Percentiles rank a stretch among this genome's conserved stretches.
Conservation (phyloP, 208 protist species). For the Leishmania mexicana region DNA sequence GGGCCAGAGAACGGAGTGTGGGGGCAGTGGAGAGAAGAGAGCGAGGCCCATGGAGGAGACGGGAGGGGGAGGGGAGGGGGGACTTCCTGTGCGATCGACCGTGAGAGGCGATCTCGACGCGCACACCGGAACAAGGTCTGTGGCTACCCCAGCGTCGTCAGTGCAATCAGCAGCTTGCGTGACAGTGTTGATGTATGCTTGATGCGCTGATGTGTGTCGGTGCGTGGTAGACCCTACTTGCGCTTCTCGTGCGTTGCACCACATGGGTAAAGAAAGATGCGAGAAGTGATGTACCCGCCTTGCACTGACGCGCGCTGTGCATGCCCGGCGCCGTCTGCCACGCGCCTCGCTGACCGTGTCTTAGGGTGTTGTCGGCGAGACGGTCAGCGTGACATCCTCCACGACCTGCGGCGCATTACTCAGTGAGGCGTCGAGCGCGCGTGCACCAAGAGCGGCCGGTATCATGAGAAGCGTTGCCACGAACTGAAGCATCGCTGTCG, state of each 20-base stretch:
- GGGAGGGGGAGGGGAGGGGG: neutral
- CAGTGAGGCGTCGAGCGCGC: slow-evolving; percentile 10
- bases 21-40: neutral
- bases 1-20: neutral
- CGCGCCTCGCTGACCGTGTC: neutral
- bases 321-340: neutral
- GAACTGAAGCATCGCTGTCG: slow-evolving; percentile 58
- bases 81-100: neutral
- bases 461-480: slow-evolving; percentile 35
- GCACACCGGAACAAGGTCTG: neutral
- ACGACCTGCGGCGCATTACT: neutral
- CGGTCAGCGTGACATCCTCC: neutral
- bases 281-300: neutral
- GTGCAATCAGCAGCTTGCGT: neutral
- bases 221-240: neutral
- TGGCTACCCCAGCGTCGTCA: neutral
- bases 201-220: neutral
- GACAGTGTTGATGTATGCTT: neutral
- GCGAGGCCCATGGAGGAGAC: neutral
- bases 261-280: neutral
- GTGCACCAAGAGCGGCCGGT: slow-evolving; percentile 39
- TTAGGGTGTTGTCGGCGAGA: neutral
- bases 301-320: neutral
- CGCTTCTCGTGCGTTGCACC: neutral
- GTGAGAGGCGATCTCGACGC: neutral